Evolutionary conservation across 2,329 filamentous ascomycete species (phyloP).

Genomic region (Cladosporium sp.): DNA sequence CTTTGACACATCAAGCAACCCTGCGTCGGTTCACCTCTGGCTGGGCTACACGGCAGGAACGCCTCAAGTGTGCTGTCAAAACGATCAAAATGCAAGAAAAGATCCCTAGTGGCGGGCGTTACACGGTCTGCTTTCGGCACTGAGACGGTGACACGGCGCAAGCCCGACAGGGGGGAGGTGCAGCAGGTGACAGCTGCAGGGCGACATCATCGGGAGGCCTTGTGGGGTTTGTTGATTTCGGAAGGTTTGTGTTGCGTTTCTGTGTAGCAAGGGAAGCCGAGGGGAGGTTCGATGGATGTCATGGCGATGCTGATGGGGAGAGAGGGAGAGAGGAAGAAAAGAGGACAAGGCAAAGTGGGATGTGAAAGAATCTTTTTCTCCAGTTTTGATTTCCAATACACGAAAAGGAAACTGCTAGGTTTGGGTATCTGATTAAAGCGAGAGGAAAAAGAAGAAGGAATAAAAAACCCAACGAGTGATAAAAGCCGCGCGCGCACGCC

Average conservation of each 20-base stretch:
- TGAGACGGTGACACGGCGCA: background rate
- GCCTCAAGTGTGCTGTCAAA: slow-evolving; percentile 6
- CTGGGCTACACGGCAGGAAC: slow-evolving; percentile 4
- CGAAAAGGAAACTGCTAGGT: slow-evolving; percentile 6
- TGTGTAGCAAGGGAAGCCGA: no score
- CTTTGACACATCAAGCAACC: background rate
- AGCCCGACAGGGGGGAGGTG: background rate
- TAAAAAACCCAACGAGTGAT: background rate
- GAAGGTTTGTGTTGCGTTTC: background rate
- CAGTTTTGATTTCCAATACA: slow-evolving; percentile 10
- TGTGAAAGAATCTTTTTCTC: background rate
- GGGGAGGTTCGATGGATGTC: no score
- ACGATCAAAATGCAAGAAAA: no score
- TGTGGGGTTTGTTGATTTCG: no score
- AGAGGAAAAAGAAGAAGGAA: background rate
- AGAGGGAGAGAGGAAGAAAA: background rate
- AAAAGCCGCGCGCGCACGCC: background rate
- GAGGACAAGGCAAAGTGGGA: background rate
- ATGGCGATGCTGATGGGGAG: no score
- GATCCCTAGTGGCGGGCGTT: slow-evolving; percentile 5
- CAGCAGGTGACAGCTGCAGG: slow-evolving; percentile 11
- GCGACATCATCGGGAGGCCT: slow-evolving; percentile 2
- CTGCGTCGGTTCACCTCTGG: slow-evolving; percentile 6
- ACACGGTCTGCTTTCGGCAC: slow-evolving; percentile 10
- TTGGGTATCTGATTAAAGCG: slow-evolving; percentile 14